Evolutionary conservation across 192 early-diverging fungal species (phyloP).

Genomic region (Entomortierella parvispora): DNA sequence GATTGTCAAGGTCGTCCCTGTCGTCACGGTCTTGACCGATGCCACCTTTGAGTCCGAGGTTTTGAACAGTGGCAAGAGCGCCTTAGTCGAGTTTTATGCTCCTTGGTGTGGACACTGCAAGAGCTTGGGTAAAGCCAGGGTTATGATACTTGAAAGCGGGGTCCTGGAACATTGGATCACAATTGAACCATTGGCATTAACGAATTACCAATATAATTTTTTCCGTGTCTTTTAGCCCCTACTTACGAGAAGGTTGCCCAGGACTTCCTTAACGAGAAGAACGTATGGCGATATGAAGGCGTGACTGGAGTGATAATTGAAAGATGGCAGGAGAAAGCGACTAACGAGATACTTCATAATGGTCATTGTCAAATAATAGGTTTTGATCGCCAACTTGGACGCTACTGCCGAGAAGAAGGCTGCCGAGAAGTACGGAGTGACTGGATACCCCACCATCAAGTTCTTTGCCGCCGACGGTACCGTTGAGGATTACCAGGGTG

Average conservation of each 20-base stretch:
- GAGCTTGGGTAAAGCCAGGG: constrained; percentile 55
- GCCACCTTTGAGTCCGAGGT: constrained; percentile 82
- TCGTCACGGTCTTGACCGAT: constrained; percentile 76
- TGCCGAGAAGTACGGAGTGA: constrained; percentile 76
- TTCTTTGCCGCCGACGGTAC: constrained; percentile 76
- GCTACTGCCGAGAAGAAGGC: constrained; percentile 76
- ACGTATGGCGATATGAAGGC: constrained; percentile 58
- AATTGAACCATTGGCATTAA: too few relatives aligned
- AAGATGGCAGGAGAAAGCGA: too few relatives aligned
- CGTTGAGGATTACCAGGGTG: constrained; percentile 80
- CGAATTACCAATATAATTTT: neutral
- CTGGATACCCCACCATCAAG: constrained; percentile 93
- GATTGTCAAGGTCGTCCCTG: constrained; percentile 76
- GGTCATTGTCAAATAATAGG: too few relatives aligned
- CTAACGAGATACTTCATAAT: too few relatives aligned
- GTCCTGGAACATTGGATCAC: too few relatives aligned
- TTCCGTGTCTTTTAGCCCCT: constrained; percentile 66
- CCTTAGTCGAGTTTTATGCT: constrained; percentile 95
- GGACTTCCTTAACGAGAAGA: constrained; percentile 82
- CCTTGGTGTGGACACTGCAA: constrained; percentile 92
- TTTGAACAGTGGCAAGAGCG: constrained; percentile 75
- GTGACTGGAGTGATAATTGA: too few relatives aligned
- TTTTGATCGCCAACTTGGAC: constrained; percentile 91
- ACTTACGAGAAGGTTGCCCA: constrained; percentile 93
- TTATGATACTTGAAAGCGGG: too few relatives aligned